Percentiles rank a stretch among this genome's conserved stretches.
Evolutionary conservation across 2,329 filamentous ascomycete species (phyloP).

Genomic region (Phaeosphaeriaceae sp.): DNA sequence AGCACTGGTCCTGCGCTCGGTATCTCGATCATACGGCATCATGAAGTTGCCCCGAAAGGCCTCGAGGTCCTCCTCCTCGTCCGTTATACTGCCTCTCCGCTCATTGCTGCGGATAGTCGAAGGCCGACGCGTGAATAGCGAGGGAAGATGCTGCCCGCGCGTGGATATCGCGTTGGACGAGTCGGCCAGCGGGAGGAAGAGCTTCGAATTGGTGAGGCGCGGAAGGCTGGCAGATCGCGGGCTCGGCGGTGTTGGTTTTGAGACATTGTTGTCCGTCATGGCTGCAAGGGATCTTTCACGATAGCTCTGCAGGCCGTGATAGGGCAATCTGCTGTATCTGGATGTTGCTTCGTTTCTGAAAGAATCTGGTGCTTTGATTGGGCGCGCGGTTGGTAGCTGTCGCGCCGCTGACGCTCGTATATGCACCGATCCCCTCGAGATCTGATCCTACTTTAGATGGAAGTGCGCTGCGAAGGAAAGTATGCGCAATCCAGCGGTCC

Average conservation of each 20-base stretch:
- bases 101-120: constrained; percentile 39
- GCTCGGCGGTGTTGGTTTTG: constrained; percentile 24
- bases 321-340: constrained; percentile 1
- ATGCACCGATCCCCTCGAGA: neutral
- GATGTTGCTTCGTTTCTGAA: neutral
- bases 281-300: constrained; percentile 1
- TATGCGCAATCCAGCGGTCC: neutral
- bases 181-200: constrained; percentile 54
- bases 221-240: constrained; percentile 36
- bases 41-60: constrained; percentile 33
- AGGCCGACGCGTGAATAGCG: constrained; percentile 40
- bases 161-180: constrained; percentile 46
- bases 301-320: constrained; percentile 6
- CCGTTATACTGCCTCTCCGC: constrained; percentile 39
- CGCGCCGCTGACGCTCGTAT: constrained; percentile 5
- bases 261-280: constrained; percentile 30
- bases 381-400: neutral
- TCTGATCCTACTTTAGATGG: constrained; percentile 2
- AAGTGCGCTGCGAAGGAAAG: neutral
- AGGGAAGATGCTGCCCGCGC: constrained; percentile 54
- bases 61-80: constrained; percentile 44
- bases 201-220: constrained; percentile 45
- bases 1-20: constrained; percentile 51
- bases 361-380: constrained; percentile 1
- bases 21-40: constrained; percentile 44